Evolutionary conservation across 805 yeast species (phyloP), one percentile per base, ranked within the genome.

Genomic region (Lipomyces kockii): DNA sequence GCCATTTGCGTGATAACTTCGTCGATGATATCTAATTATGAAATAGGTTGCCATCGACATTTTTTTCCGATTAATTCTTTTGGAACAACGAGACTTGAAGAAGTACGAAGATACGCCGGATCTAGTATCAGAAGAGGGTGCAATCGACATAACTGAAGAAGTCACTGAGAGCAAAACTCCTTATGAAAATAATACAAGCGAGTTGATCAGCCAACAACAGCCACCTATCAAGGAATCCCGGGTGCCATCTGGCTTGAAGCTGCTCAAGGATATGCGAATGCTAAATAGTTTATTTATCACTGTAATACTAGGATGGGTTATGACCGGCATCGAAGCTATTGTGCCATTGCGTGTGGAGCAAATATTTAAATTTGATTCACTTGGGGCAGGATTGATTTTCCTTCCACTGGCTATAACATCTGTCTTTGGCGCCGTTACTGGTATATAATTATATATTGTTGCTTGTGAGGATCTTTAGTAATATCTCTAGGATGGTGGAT

Each of bases 271-370:
- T 29, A 29, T 52, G 12, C 71, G 78, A 3, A 62, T 78, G 35
- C 34, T 72, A 29, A 73, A 65, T 58, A 56, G 66, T 14, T 58
- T 76, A 29, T 60, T 75, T 25, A 72, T 73, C 43, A 62, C 77
- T 2, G 37, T 77, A 14, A 69, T 74, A 8, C 56, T 74, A 20
- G 78, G 74, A 7, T 76, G 78, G 78, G 60, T 77, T 43, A 62
- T 77, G 58, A 60, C 76, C 58, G 74, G 76, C 6, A 39, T 78
- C 20, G 80, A 78, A 60, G 71, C 80, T 2, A 76, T 78, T 1
- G 59, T 78, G 12, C 75, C 80, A 5, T 62, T 77, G n/a, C 78
- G 75, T 62, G 61, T 78, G 25, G 69, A 75, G 14, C 69, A 70
- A 4, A 53, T 76, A 1, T 78, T 78, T 60, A 67, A 72, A 9